Conservation (phyloP, 768 basidiomycete genomes). For the Auricularia sp. region DNA sequence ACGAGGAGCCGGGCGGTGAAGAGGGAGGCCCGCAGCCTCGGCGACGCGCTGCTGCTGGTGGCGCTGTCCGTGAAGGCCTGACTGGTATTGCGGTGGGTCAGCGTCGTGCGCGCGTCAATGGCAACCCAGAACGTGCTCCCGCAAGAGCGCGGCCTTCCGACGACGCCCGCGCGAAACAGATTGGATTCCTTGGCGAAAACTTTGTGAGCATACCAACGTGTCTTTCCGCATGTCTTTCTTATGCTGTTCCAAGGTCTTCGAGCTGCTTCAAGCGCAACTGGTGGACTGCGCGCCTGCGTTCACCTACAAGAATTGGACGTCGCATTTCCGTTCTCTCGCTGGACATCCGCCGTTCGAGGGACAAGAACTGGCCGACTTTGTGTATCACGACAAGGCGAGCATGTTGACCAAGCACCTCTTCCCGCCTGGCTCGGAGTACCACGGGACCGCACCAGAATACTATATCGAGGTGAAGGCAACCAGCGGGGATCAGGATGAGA, state of each 20-base stretch:
- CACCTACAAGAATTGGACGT: slow-evolving; percentile 18
- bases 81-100: no score
- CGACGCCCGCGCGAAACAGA: neutral
- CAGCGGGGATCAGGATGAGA: slow-evolving; percentile 7
- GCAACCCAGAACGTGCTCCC: no score
- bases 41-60: no score
- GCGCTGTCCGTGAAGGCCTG: neutral
- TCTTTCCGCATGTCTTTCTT: neutral
- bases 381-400: slow-evolving; percentile 15
- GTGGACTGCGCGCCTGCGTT: slow-evolving; percentile 5
- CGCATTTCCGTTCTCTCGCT: slow-evolving; percentile 11
- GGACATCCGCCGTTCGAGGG: neutral
- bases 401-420: slow-evolving; percentile 13
- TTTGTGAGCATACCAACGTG: neutral
- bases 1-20: no score
- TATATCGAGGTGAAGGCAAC: slow-evolving; percentile 22
- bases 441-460: slow-evolving; percentile 17
- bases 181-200: neutral
- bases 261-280: slow-evolving; percentile 10
- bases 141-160: neutral
- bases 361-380: slow-evolving; percentile 14
- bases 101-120: no score
- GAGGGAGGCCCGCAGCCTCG: no score
- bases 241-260: slow-evolving; percentile 10
- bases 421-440: slow-evolving; percentile 6